A percentile compares a stretch with the other conserved stretches of the same genome.
phyloP scores from a whole-genome alignment of 345 rosid genomes.

The Dovyalis caffra region DNA sequence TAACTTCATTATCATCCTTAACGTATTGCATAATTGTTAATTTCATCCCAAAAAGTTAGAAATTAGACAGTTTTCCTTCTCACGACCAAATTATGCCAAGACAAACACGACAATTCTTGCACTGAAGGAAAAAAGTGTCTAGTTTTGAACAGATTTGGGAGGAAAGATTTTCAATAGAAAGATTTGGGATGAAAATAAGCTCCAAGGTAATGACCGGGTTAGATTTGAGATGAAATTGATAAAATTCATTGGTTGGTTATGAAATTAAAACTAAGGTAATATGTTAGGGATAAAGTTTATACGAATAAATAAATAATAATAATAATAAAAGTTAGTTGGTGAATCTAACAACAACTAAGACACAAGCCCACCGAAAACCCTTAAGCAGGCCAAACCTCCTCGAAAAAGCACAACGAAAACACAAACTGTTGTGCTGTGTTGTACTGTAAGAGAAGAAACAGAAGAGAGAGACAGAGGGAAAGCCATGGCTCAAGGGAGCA shows the following conservation, averaged over 20 bases:
- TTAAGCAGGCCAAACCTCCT: neutral
- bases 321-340: neutral
- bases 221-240: neutral
- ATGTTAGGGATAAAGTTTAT: neutral
- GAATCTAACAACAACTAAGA: neutral
- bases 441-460: neutral
- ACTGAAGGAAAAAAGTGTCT: neutral
- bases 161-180: too few species aligned
- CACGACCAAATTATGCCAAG: neutral
- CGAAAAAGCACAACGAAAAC: neutral
- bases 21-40: neutral
- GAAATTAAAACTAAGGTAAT: neutral
- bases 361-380: constrained; percentile 5
- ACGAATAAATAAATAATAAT: too few species aligned
- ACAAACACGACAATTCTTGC: neutral
- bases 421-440: neutral
- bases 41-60: neutral
- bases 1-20: neutral
- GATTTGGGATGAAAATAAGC: neutral
- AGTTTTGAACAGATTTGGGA: neutral
- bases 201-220: neutral
- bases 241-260: neutral
- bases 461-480: neutral
- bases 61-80: neutral
- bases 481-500: constrained; percentile 66